Evolutionary conservation across 176 grass and related monocot genomes (phyloP).

Genomic region (Lolium perenne): DNA sequence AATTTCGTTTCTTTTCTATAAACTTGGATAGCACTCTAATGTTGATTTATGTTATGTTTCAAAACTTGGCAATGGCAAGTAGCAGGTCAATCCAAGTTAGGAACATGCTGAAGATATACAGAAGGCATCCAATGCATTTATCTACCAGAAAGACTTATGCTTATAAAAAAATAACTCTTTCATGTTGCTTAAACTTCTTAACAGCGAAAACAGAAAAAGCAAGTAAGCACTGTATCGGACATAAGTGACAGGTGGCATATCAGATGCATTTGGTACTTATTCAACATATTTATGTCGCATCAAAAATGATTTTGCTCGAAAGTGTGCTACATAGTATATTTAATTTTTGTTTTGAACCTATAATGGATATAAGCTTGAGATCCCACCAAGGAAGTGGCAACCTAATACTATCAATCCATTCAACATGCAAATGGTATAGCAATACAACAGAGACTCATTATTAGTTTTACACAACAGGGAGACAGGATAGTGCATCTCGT

Average conservation of each 20-base stretch:
- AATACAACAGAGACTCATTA: not conserved
- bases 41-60: not conserved
- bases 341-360: not conserved
- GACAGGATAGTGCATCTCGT: constrained; percentile 16
- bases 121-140: not conserved
- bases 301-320: not conserved
- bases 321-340: not conserved
- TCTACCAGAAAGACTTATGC: not conserved
- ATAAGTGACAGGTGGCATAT: not conserved
- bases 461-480: constrained; percentile 27
- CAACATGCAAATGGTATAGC: constrained; percentile 5
- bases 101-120: not conserved
- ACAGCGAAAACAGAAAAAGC: not conserved
- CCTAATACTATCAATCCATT: constrained; percentile 5
- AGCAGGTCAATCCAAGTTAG: not conserved
- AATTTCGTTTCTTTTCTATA: not conserved
- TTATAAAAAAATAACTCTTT: not conserved
- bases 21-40: not conserved
- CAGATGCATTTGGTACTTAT: constrained; percentile 11
- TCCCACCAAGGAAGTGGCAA: not conserved
- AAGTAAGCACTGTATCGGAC: constrained; percentile 10
- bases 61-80: constrained; percentile 7
- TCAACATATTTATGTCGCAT: not conserved
- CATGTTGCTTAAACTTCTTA: not conserved
- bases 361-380: constrained; percentile 14